Base-by-base conservation (phyloP, 805 yeast genomes). In the Phaffomyces antillensis region DNA sequence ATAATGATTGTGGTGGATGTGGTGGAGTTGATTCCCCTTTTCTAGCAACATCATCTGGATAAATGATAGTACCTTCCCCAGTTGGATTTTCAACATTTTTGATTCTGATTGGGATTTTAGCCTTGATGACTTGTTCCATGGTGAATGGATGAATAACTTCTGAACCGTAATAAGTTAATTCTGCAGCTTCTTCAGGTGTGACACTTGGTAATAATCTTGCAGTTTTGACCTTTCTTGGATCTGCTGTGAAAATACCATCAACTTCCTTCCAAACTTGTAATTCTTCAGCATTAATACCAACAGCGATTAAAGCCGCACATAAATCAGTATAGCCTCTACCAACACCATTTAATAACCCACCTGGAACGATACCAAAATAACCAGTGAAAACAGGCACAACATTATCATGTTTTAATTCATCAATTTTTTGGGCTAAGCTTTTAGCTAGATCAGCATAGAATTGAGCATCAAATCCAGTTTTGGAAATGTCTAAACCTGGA, bases 61-160 rank as follows among this genome's bases (percentile, higher is more conserved):
- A 93, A 37, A 93, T 89, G 51, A 91, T 77, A 16, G 99, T 93
- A 54, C 99, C 99, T 40, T 75, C 76, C 39, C 98, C 98, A n/a
- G 62, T 63, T 42, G 98, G 97, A 64, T 91, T 91, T 65, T 80
- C 90, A 44, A 93, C 99, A 64, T 93, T 93, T 66, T 93, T 93
- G 59, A 93, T 93, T 61, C 97, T 79, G 62, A 93, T 93, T 39
- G 99, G 99, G 61, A 93, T 93, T 61, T 83, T 86, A 23, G 97
- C 97, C 55, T 82, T 80, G 56, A 93, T 93, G 46, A 91, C 99
- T 70, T 93, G 99, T 68, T 91, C 98, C 99, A 93, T 93, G 20
- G 99, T 93, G 72, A 93, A 90, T 4, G 99, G 99, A 61, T 93
- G 99, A 56, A 93, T 93, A 53, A 93, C 99, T 68, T 93, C 99